Conservation (phyloP, 2,329 filamentous ascomycete genomes). For the Cyphellophora europaea region DNA sequence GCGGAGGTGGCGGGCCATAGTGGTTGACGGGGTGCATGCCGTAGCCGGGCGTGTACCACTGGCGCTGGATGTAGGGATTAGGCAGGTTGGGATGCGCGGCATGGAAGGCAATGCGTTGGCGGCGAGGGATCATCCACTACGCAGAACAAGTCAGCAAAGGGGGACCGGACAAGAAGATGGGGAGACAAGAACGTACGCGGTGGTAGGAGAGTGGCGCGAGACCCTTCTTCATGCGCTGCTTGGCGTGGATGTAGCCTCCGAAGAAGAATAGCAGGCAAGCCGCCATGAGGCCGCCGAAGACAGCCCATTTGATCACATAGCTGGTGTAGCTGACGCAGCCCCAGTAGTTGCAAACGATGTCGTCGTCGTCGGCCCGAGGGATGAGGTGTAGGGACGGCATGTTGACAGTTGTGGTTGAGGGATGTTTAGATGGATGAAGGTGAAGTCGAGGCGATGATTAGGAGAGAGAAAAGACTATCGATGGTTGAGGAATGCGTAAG, state of each 20-base stretch:
- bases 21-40: background rate
- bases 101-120: conserved; percentile 21
- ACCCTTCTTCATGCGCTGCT: conserved; percentile 55
- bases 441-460: conserved; percentile 3
- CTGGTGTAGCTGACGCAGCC: conserved; percentile 39
- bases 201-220: conserved; percentile 61
- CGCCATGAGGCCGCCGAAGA: conserved; percentile 55
- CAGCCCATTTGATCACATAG: conserved; percentile 59
- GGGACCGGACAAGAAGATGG: too few species aligned
- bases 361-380: background rate
- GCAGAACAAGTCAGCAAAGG: background rate
- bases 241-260: conserved; percentile 62
- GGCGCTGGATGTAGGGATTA: conserved; percentile 14
- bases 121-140: conserved; percentile 34
- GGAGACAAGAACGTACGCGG: conserved; percentile 38
- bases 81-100: conserved; percentile 16
- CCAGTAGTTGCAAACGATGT: background rate
- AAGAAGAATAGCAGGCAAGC: conserved; percentile 54
- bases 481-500: too few species aligned
- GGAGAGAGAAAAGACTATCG: too few species aligned
- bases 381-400: background rate
- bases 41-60: background rate
- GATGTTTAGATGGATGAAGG: conserved; percentile 1
- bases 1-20: conserved; percentile 2
- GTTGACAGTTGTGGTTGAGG: too few species aligned